Conservation (phyloP, 2,329 filamentous ascomycete genomes). For the Sphaerulina vaccinii region DNA sequence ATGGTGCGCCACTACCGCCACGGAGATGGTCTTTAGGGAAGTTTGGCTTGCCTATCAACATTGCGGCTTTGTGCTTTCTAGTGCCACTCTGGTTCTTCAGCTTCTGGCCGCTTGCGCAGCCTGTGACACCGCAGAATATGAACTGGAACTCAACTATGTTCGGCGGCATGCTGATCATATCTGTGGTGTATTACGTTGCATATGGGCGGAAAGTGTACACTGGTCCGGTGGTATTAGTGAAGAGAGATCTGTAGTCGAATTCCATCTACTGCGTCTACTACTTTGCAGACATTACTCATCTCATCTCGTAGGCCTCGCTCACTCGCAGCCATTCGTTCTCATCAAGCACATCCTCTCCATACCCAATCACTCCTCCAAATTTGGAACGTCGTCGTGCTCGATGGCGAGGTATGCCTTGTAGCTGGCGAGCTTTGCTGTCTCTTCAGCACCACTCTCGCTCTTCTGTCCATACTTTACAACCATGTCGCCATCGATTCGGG, state of each 20-base stretch:
- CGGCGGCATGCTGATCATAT: constrained; percentile 19
- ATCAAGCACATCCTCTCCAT: too few species aligned
- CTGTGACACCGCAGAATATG: constrained; percentile 16
- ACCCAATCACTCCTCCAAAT: too few species aligned
- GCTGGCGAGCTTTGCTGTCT: too few species aligned
- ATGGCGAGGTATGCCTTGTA: too few species aligned
- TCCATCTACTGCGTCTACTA: too few species aligned
- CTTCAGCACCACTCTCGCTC: too few species aligned
- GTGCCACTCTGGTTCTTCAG: constrained; percentile 19
- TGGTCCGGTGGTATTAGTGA: constrained; percentile 22
- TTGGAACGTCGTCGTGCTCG: too few species aligned
- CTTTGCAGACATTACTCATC: too few species aligned
- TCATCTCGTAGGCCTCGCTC: too few species aligned
- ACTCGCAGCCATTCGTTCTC: too few species aligned
- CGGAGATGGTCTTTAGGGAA: constrained; percentile 42
- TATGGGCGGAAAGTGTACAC: constrained; percentile 23
- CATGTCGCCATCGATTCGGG: too few species aligned
- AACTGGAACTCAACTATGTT: constrained; percentile 24
- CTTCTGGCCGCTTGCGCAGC: constrained; percentile 18
- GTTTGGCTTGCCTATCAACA: constrained; percentile 43
- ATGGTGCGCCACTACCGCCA: constrained; percentile 36
- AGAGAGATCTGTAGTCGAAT: constrained; percentile 15
- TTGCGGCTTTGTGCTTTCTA: constrained; percentile 26
- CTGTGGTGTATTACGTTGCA: constrained; percentile 20
- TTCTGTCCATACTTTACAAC: too few species aligned